These are phyloP conservation scores for Pseudocercospora vitis DNA, from an alignment of 2,329 filamentous ascomycete species.

Conservation along the genomic window DNA sequence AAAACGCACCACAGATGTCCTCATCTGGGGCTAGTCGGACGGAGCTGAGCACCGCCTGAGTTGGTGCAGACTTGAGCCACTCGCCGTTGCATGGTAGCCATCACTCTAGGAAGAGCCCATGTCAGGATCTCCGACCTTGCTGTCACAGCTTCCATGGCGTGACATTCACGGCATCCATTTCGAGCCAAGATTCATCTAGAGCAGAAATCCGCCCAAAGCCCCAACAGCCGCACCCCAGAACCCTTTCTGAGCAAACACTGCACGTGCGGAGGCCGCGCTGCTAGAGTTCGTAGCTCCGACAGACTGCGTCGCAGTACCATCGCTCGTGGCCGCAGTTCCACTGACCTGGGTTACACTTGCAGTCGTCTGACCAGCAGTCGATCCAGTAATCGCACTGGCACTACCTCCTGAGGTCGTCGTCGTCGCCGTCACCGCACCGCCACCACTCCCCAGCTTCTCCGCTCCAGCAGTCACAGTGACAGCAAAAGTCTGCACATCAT, in stretches of 20 bases:
- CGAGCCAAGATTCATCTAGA: background rate
- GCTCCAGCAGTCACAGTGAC: slow-evolving; percentile 25
- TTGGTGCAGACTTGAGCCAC: too few species aligned
- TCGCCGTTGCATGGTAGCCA: too few species aligned
- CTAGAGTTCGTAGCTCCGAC: slow-evolving; percentile 16
- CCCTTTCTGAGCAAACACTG: background rate
- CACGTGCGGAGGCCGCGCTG: slow-evolving; percentile 1
- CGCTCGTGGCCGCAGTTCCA: background rate
- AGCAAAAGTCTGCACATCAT: slow-evolving; percentile 7
- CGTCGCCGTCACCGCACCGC: background rate
- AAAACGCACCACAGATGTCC: too few species aligned
- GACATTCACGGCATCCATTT: background rate
- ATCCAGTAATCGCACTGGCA: background rate
- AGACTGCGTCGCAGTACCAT: slow-evolving; percentile 13
- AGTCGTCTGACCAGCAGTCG: slow-evolving; percentile 2
- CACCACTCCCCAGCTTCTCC: slow-evolving; percentile 14
- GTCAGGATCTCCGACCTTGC: too few species aligned
- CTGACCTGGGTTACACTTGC: background rate
- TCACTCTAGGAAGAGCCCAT: too few species aligned
- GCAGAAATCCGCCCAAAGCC: background rate
- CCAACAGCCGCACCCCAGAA: background rate
- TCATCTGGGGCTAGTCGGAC: too few species aligned
- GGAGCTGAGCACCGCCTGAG: too few species aligned
- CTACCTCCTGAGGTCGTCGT: slow-evolving; percentile 2
- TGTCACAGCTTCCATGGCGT: too few species aligned